Percentiles rank a stretch among this genome's conserved stretches.
Evolutionary conservation across 345 rosid species (phyloP).

Genomic region (Linum tenue): DNA sequence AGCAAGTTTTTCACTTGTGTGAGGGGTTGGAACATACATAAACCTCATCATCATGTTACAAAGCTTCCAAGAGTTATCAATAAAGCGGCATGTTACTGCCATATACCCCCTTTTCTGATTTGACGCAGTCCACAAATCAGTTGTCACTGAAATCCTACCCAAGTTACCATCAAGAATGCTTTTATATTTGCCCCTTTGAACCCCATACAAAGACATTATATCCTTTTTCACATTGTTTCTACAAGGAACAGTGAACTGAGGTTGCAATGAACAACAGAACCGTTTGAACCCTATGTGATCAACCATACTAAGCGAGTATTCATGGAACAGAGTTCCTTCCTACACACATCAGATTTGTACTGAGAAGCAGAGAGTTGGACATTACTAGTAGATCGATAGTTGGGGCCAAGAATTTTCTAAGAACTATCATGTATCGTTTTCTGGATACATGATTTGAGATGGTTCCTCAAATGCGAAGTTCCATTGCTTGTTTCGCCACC

Average conservation of each 20-base stretch:
- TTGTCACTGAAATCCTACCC: too few species aligned
- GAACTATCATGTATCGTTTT: not conserved
- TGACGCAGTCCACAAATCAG: too few species aligned
- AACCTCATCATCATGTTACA: not conserved
- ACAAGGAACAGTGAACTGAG: not conserved
- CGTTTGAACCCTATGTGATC: not conserved
- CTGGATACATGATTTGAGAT: not conserved
- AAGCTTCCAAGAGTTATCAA: not conserved
- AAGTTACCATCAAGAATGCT: too few species aligned
- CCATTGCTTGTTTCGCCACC: too few species aligned
- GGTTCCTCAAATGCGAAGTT: not conserved
- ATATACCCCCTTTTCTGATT: not conserved
- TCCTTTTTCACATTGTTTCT: not conserved
- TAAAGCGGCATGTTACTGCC: not conserved
- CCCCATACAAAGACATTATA: not conserved
- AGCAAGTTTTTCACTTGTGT: too few species aligned
- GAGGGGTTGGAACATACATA: not conserved
- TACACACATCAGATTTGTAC: not conserved
- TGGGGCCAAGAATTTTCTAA: not conserved
- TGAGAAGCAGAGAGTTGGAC: not conserved
- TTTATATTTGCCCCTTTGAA: too few species aligned
- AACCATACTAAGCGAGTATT: not conserved
- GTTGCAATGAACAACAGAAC: not conserved
- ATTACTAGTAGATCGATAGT: not conserved
- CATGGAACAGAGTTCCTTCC: not conserved